Conservation (phyloP, 2,329 filamentous ascomycete species). For the Colletotrichum lindemuthianum region DNA sequence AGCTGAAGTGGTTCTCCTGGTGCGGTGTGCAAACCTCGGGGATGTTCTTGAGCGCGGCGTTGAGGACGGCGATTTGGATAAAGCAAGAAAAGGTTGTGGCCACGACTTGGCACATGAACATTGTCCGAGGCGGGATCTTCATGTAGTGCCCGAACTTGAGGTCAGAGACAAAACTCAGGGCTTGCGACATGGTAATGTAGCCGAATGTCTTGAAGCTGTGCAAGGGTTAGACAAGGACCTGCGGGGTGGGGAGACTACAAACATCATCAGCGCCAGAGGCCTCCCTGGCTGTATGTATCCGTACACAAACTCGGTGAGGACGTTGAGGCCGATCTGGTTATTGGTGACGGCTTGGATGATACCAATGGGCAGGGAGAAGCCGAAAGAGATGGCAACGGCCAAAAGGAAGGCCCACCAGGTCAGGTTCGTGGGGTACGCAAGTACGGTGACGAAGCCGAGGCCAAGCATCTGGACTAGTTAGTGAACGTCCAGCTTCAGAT, state of each 20-base stretch:
- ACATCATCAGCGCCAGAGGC: conserved; percentile 80
- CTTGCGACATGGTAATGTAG: conserved; percentile 72
- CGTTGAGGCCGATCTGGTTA: conserved; percentile 77
- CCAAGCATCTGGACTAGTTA: conserved; percentile 56
- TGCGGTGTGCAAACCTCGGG: conserved; percentile 68
- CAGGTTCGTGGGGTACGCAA: conserved; percentile 73
- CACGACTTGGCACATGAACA: conserved; percentile 73
- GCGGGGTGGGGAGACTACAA: conserved; percentile 36
- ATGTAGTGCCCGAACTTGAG: conserved; percentile 80
- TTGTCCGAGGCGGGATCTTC: conserved; percentile 73
- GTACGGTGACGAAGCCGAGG: conserved; percentile 63
- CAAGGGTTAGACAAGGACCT: conserved; percentile 36
- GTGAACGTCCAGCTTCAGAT: neutral
- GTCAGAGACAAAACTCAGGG: conserved; percentile 71
- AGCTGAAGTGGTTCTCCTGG: conserved; percentile 69
- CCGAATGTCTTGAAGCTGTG: conserved; percentile 70
- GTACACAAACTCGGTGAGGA: conserved; percentile 78
- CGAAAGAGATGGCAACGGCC: conserved; percentile 70
- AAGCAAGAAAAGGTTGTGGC: conserved; percentile 74
- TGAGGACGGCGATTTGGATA: conserved; percentile 72
- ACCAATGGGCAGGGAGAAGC: conserved; percentile 73
- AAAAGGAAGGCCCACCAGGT: conserved; percentile 79
- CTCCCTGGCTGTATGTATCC: conserved; percentile 80
- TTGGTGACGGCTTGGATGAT: conserved; percentile 78
- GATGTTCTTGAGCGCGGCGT: conserved; percentile 70